Conservation (phyloP, 768 basidiomycete genomes). For the Rhodotorula toruloides region DNA sequence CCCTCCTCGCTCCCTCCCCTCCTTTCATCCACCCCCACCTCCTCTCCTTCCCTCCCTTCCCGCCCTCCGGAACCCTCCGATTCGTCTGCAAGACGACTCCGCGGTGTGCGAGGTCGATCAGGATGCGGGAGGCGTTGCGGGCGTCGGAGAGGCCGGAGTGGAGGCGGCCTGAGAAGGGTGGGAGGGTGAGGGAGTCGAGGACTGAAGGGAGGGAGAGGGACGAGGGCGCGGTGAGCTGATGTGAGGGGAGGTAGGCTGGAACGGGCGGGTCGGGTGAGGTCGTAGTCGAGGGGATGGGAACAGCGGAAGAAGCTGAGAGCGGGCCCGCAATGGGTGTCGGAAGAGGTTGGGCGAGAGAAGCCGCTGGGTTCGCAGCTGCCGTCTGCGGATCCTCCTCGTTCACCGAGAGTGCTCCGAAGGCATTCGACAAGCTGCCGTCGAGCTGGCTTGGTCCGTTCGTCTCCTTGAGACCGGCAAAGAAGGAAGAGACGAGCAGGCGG, state of each 20-base stretch:
- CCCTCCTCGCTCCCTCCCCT: slow-evolving; percentile 1
- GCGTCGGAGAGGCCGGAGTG: slow-evolving; percentile 91
- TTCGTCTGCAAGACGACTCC: slow-evolving; percentile 14
- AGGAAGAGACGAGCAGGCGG: slow-evolving; percentile 47
- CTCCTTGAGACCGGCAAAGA: slow-evolving; percentile 19
- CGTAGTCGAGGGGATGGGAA: neutral
- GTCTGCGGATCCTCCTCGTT: no score
- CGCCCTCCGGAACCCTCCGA: slow-evolving; percentile 33
- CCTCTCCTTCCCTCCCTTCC: slow-evolving; percentile 23
- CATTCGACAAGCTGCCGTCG: no score
- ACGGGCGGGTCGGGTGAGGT: neutral
- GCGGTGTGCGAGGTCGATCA: slow-evolving; percentile 66
- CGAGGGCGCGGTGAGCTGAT: slow-evolving; percentile 24
- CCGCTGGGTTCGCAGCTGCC: no score
- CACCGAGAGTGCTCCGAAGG: neutral
- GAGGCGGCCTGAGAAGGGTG: slow-evolving; percentile 71
- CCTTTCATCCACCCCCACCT: slow-evolving; percentile 35
- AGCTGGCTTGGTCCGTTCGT: no score
- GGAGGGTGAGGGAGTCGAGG: slow-evolving; percentile 64
- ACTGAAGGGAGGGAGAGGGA: slow-evolving; percentile 69
- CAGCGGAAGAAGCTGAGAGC: neutral
- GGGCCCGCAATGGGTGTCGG: neutral
- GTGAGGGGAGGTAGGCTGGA: slow-evolving; percentile 14
- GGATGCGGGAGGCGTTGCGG: slow-evolving; percentile 77
- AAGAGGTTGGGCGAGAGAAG: no score